These are phyloP conservation scores for Phascolomyces articulosus DNA, from an alignment of 371 early-diverging fungal genomes.

Conservation along the genomic window DNA sequence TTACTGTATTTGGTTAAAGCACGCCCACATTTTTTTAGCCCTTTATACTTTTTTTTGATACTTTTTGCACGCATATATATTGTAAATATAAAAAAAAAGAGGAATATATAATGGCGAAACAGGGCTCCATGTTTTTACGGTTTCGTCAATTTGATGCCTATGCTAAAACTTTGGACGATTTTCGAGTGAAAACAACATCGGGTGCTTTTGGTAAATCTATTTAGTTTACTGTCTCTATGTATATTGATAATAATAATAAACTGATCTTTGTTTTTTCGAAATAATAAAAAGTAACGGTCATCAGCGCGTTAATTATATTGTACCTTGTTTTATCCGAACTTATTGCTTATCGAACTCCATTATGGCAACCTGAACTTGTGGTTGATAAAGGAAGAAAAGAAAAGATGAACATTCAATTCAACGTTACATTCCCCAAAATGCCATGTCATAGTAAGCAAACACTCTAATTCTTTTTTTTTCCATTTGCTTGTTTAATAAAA, in stretches of 20 bases:
- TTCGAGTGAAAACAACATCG: conserved; percentile 84
- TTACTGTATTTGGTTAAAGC: not conserved
- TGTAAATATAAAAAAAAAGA: not conserved
- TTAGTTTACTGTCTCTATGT: not conserved
- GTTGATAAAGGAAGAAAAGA: conserved; percentile 90
- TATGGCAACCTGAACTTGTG: conserved; percentile 73
- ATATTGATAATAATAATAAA: not conserved
- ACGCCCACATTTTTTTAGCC: not conserved
- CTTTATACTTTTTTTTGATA: not conserved
- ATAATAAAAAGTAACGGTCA: conserved; percentile 70
- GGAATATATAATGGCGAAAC: conserved; percentile 26
- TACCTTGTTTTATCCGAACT: conserved; percentile 83
- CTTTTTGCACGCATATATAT: not conserved
- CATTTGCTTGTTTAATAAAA: too few species aligned
- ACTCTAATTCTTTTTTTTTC: not conserved
- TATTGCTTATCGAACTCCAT: conserved; percentile 72
- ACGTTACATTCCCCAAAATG: conserved; percentile 89
- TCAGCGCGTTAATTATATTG: conserved; percentile 73
- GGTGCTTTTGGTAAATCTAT: conserved; percentile 77
- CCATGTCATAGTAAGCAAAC: conserved; percentile 83
- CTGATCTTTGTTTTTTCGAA: not conserved
- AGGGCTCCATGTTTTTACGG: conserved; percentile 46
- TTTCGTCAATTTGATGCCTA: conserved; percentile 88
- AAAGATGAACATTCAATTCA: conserved; percentile 86
- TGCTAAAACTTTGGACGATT: conserved; percentile 96